Conservation (phyloP, 2,329 filamentous ascomycete genomes). For the Xylariaceae sp. region DNA sequence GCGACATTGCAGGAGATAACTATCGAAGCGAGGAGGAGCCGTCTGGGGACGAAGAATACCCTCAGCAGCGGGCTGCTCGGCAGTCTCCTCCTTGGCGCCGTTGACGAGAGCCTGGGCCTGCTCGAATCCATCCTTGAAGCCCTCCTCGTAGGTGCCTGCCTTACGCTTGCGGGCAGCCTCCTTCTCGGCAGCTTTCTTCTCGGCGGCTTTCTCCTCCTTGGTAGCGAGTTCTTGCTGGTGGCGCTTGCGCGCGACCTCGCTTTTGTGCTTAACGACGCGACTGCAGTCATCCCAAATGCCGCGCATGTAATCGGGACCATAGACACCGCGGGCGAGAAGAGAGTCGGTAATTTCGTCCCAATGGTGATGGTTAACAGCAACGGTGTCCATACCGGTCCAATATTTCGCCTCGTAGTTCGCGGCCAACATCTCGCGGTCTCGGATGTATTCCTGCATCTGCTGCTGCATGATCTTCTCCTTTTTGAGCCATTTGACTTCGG, state of each 20-base stretch:
- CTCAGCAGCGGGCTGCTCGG: too few relatives aligned
- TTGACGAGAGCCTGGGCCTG: too few relatives aligned
- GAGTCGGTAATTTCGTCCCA: background rate
- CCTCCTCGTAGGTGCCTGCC: too few relatives aligned
- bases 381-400: background rate
- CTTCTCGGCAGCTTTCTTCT: background rate
- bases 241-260: background rate
- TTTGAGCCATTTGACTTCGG: background rate
- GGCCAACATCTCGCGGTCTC: background rate
- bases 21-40: too few relatives aligned
- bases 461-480: background rate
- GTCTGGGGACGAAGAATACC: too few relatives aligned
- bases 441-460: background rate
- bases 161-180: too few relatives aligned
- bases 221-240: background rate
- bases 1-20: too few relatives aligned
- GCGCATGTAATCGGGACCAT: background rate
- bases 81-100: too few relatives aligned
- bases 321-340: background rate
- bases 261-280: background rate
- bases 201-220: background rate
- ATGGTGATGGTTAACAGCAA: background rate
- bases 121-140: too few relatives aligned
- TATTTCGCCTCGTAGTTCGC: background rate
- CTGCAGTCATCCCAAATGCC: background rate